Percentiles rank a stretch among this genome's conserved stretches.
These are phyloP conservation scores for Celoporthe dispersa DNA, from an alignment of 2,329 filamentous ascomycete genomes.

Conservation along the genomic window DNA sequence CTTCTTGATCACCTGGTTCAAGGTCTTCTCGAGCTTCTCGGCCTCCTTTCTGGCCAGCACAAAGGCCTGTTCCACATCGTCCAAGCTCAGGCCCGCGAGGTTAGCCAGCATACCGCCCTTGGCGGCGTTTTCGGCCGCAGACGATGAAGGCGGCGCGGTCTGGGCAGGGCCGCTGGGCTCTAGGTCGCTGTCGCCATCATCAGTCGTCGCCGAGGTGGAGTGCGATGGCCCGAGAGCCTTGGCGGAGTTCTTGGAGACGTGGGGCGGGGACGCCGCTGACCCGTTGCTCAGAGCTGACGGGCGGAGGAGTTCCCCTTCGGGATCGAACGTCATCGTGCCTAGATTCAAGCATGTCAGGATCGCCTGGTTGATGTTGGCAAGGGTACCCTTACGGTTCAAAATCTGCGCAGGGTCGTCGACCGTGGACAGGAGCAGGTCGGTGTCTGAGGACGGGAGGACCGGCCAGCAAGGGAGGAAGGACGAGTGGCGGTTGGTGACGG, in stretches of 20 bases:
- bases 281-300: slow-evolving; percentile 20
- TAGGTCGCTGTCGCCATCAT: slow-evolving; percentile 11
- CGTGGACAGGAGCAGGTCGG: slow-evolving; percentile 14
- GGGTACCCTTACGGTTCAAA: slow-evolving; percentile 68
- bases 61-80: slow-evolving; percentile 65
- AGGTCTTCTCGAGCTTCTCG: slow-evolving; percentile 64
- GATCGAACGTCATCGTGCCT: slow-evolving; percentile 49
- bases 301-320: slow-evolving; percentile 1
- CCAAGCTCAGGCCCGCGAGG: slow-evolving; percentile 62
- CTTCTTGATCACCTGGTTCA: slow-evolving; percentile 63
- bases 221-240: slow-evolving; percentile 17
- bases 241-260: slow-evolving; percentile 21
- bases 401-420: slow-evolving; percentile 63
- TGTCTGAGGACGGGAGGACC: slow-evolving; percentile 43
- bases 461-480: slow-evolving; percentile 58
- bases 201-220: not conserved
- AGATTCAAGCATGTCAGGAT: slow-evolving; percentile 64
- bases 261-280: slow-evolving; percentile 9
- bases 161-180: slow-evolving; percentile 25
- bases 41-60: slow-evolving; percentile 60
- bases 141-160: slow-evolving; percentile 20
- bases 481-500: slow-evolving; percentile 69
- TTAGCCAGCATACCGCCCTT: slow-evolving; percentile 45
- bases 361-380: slow-evolving; percentile 72
- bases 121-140: slow-evolving; percentile 14